Evolutionary conservation across 1,139 yeast genomes (phyloP).

Genomic region (Protomyces pachydermus): DNA sequence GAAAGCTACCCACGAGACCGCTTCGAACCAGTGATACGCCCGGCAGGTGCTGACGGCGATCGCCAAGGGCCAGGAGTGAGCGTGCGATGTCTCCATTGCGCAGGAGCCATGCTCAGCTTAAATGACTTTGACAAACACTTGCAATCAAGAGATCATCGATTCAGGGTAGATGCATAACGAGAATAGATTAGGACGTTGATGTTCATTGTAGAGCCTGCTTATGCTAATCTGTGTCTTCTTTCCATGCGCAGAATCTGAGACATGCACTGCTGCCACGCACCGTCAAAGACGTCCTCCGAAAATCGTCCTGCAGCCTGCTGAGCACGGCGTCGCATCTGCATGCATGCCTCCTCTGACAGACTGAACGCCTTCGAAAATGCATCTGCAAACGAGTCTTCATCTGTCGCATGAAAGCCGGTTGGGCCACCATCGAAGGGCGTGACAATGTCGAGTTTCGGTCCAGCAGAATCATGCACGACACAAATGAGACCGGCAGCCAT

Average conservation of each 20-base stretch:
- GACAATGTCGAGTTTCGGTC: constrained; percentile 85
- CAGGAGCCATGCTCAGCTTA: background rate
- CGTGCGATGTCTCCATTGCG: background rate
- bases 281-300: constrained; percentile 18
- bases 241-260: background rate
- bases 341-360: background rate
- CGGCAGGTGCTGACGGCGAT: background rate
- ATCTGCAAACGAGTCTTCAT: constrained; percentile 25
- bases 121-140: background rate
- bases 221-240: background rate
- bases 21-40: background rate
- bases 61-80: background rate
- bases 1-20: background rate
- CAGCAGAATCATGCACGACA: constrained; percentile 88
- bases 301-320: constrained; percentile 3
- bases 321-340: constrained; percentile 19
- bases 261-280: background rate
- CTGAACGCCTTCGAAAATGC: constrained; percentile 21
- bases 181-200: background rate
- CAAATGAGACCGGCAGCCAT: constrained; percentile 83
- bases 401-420: constrained; percentile 31
- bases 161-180: background rate
- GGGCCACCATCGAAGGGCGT: constrained; percentile 48
- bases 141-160: constrained; percentile 1
- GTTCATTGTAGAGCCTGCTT: background rate